Base-by-base conservation (phyloP, 805 yeast species). In the Saturnispora silvae region DNA sequence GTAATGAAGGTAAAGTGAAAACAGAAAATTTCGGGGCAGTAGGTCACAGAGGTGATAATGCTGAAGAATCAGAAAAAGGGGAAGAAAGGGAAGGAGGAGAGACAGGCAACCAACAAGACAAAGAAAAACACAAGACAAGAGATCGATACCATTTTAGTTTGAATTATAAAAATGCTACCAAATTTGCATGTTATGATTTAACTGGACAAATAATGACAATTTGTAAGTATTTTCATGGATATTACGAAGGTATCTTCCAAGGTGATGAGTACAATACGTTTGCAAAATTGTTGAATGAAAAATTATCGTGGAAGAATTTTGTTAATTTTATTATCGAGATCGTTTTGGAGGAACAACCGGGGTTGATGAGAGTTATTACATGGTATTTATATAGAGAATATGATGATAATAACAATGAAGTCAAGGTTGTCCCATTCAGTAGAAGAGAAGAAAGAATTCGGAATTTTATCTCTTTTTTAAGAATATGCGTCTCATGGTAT, bases 321-420 rank as follows among this genome's bases (percentile, higher is more conserved):
- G 31, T 25, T 18, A 27, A 24, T 19, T n/a, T 36, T 6, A 31
- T 36, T 13, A 17, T 18, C n/a, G 39, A 36, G 14, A 25, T 36
- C 30, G 30, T 36, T 10, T 25, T 30, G 18, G 39, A 36, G 20
- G 31, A 24, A 8, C 11, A 23, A 14, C 22, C 20, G 33, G 40
- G 40, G 14, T n/a, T 37, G 15, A 28, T 34, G 43, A 40, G 31
- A 23, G 32, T 13, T n/a, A 31, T 23, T 23, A 19, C 33, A 11
- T n/a, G 18, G 28, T 39, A 25, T 6, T 26, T 16, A 27, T 24
- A 14, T 13, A 30, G 13, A 27, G 38, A 26, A 15, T 35, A 18
- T 18, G 37, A 18, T 15, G 24, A 17, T 9, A 24, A 31, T 15
- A 29, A 7, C 24, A 34, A 18, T 26, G 13, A n/a, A 20, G 11